Evolutionary conservation across 2,329 filamentous ascomycete species (phyloP).

Genomic region (Onygena corvina): DNA sequence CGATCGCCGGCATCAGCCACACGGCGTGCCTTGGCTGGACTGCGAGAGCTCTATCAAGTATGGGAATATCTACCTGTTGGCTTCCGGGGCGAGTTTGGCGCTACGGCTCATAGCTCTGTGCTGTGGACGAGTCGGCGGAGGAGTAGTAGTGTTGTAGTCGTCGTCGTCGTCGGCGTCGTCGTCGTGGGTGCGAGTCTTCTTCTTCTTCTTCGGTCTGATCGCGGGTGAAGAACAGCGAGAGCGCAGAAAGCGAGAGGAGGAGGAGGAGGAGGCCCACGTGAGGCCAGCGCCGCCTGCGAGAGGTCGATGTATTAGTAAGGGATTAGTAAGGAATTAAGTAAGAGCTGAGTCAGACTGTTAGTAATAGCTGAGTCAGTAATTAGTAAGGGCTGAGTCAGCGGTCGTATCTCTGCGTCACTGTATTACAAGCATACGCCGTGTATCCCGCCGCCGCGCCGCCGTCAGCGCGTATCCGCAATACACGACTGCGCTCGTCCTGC

Average conservation of each 20-base stretch:
- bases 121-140: not conserved
- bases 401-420: too few relatives aligned
- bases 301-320: not conserved
- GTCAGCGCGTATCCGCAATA: too few relatives aligned
- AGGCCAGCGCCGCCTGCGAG: not conserved
- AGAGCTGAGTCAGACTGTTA: not conserved
- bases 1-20: not conserved
- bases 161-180: not conserved
- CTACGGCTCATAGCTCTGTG: conserved; percentile 79
- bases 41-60: conserved; percentile 12
- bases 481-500: too few relatives aligned
- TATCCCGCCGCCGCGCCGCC: too few relatives aligned
- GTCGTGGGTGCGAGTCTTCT: not conserved
- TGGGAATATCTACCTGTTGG: conserved; percentile 64
- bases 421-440: too few relatives aligned
- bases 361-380: not conserved
- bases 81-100: conserved; percentile 97
- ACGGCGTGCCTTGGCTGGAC: conserved; percentile 2
- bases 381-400: not conserved
- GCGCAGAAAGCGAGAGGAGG: too few relatives aligned
- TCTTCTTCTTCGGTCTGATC: not conserved
- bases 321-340: not conserved
- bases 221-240: not conserved
- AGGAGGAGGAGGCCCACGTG: not conserved
- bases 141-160: too few relatives aligned